These are phyloP conservation scores for Ephemerocybe angulata DNA, from an alignment of 768 basidiomycete species.

Conservation along the genomic window DNA sequence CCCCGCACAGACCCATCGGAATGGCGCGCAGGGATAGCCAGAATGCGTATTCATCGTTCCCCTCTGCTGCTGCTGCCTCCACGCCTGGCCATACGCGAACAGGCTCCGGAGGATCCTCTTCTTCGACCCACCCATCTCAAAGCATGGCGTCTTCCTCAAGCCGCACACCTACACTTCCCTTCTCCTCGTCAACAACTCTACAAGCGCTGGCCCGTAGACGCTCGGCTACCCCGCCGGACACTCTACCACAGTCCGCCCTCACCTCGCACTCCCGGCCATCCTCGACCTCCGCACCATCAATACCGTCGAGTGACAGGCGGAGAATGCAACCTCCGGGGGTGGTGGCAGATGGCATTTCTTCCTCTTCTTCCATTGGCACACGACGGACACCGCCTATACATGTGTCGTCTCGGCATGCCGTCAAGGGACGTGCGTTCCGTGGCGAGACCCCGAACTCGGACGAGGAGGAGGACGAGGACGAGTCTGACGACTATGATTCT, in stretches of 20 bases:
- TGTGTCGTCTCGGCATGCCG: background rate
- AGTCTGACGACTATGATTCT: conserved; percentile 1
- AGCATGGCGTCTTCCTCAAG: background rate
- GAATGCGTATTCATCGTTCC: conserved; percentile 4
- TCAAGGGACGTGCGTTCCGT: background rate
- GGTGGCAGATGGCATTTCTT: too few species aligned
- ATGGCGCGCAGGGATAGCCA: background rate
- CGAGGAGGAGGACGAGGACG: background rate
- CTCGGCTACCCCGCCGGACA: background rate
- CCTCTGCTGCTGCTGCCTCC: background rate
- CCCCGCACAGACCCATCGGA: background rate
- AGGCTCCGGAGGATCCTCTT: background rate
- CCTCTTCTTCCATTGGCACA: too few species aligned
- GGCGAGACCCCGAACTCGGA: background rate
- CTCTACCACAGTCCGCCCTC: too few species aligned
- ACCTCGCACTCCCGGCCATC: background rate
- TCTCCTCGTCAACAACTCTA: background rate
- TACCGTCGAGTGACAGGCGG: background rate
- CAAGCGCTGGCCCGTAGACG: background rate
- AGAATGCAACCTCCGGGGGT: background rate
- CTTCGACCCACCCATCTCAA: background rate
- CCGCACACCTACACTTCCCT: background rate
- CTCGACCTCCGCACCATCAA: background rate
- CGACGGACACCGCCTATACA: background rate
- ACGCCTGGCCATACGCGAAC: background rate